Evolutionary conservation across 2,329 filamentous ascomycete genomes (phyloP).

Genomic region (Didymella pinodella): DNA sequence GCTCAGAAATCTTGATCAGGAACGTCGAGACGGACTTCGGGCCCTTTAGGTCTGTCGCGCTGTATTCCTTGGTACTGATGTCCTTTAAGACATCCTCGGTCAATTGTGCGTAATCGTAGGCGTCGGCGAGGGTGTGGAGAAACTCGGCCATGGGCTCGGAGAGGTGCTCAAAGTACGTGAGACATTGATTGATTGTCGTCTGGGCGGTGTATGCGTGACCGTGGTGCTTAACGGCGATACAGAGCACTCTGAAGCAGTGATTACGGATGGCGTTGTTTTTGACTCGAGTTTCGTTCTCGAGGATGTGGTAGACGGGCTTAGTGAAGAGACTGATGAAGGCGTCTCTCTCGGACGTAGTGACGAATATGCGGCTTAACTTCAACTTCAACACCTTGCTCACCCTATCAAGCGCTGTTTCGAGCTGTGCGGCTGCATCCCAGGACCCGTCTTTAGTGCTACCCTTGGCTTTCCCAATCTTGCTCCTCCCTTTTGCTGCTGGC

Average conservation of each 20-base stretch:
- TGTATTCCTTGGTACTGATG: conserved; percentile 97
- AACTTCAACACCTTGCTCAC: conserved; percentile 97
- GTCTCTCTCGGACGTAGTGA: conserved; percentile 95
- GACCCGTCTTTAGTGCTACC: conserved; percentile 69
- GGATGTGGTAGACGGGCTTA: conserved; percentile 87
- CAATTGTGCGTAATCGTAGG: conserved; percentile 96
- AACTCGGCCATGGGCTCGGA: conserved; percentile 99
- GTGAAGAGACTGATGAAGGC: conserved; percentile 94
- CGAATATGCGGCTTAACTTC: conserved; percentile 89
- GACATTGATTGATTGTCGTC: conserved; percentile 95
- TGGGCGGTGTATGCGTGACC: conserved; percentile 96
- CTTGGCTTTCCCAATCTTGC: conserved; percentile 77
- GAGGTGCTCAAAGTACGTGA: conserved; percentile 98
- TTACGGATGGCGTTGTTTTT: conserved; percentile 91
- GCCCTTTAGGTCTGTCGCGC: conserved; percentile 91
- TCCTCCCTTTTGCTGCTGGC: conserved; percentile 74
- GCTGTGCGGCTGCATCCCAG: conserved; percentile 89
- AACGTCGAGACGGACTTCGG: conserved; percentile 97
- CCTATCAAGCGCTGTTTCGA: conserved; percentile 86
- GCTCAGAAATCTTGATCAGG: conserved; percentile 89
- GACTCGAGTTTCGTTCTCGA: conserved; percentile 91
- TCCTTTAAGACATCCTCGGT: conserved; percentile 93
- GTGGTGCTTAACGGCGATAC: conserved; percentile 96
- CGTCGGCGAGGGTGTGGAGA: conserved; percentile 90
- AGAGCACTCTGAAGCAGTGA: conserved; percentile 97